These are phyloP conservation scores for Aspergillus aculeatinus DNA, from an alignment of 2,329 filamentous ascomycete genomes.

Conservation along the genomic window DNA sequence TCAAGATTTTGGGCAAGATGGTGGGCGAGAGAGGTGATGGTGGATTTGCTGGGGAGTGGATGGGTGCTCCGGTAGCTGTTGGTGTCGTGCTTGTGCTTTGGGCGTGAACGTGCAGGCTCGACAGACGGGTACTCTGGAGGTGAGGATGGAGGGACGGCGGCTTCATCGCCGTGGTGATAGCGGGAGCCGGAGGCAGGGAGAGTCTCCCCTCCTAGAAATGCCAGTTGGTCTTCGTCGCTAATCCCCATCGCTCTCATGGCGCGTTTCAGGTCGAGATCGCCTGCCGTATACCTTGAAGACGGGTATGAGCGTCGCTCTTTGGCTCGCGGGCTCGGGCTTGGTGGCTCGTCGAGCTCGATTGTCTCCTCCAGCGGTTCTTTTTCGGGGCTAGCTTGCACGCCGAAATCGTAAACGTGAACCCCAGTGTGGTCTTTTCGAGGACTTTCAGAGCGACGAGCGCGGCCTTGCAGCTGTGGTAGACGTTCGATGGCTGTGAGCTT, in stretches of 20 bases:
- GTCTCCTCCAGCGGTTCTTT: slow-evolving; percentile 26
- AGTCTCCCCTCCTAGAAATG: slow-evolving; percentile 23
- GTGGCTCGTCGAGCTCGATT: slow-evolving; percentile 33
- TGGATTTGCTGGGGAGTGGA: slow-evolving; percentile 23
- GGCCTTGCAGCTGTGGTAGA: slow-evolving; percentile 21
- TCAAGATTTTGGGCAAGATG: slow-evolving; percentile 18
- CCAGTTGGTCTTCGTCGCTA: slow-evolving; percentile 30
- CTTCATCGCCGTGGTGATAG: slow-evolving; percentile 16
- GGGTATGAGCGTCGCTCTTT: slow-evolving; percentile 27
- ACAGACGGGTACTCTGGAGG: slow-evolving; percentile 30
- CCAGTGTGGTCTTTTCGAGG: slow-evolving; percentile 31
- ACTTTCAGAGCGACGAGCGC: slow-evolving; percentile 26
- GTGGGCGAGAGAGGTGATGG: slow-evolving; percentile 27
- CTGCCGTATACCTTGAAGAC: slow-evolving; percentile 10
- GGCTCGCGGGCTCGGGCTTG: slow-evolving; percentile 37
- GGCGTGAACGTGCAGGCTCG: slow-evolving; percentile 23
- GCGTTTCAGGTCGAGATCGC: slow-evolving; percentile 26
- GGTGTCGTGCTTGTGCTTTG: slow-evolving; percentile 23
- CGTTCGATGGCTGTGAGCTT: slow-evolving; percentile 32
- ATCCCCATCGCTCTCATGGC: slow-evolving; percentile 23
- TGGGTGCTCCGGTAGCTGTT: slow-evolving; percentile 26
- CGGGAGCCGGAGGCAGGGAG: slow-evolving; percentile 14
- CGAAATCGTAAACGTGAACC: slow-evolving; percentile 30
- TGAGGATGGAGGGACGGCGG: slow-evolving; percentile 30
- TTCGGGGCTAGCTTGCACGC: slow-evolving; percentile 18